A percentile compares a stretch with the other conserved stretches of the same genome.
Evolutionary conservation across 2,329 filamentous ascomycete species (phyloP).

Genomic region (Botrytis galanthina): DNA sequence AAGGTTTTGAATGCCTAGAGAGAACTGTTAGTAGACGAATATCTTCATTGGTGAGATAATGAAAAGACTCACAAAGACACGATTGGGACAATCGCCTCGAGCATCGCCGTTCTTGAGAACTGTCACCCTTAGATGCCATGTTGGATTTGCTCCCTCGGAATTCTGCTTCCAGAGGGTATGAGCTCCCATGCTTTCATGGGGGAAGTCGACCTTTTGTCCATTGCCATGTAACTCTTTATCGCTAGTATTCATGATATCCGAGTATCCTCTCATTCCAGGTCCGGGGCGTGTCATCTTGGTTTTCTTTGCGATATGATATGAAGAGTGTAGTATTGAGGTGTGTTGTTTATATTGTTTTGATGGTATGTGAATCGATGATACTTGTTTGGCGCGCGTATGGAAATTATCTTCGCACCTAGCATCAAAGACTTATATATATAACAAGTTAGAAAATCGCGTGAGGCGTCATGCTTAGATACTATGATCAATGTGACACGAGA

Average conservation of each 20-base stretch:
- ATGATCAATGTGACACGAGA: not conserved
- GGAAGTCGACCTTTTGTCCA: slow-evolving; percentile 26
- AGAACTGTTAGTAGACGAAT: not conserved
- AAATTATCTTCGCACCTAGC: not conserved
- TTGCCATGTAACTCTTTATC: slow-evolving; percentile 22
- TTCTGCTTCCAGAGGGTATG: slow-evolving; percentile 30
- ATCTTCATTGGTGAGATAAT: not conserved
- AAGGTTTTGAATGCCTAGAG: slow-evolving; percentile 31
- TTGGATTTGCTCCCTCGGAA: slow-evolving; percentile 19
- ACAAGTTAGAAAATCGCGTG: not conserved
- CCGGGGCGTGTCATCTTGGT: not conserved
- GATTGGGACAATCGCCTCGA: slow-evolving; percentile 28
- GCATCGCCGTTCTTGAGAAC: slow-evolving; percentile 32
- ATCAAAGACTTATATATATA: not conserved
- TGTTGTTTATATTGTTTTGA: not conserved
- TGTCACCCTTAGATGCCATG: slow-evolving; percentile 31
- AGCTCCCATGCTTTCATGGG: slow-evolving; percentile 21
- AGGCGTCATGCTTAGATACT: not conserved
- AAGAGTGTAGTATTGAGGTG: no score
- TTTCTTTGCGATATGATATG: not conserved
- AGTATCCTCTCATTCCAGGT: slow-evolving; percentile 17
- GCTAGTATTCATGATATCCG: slow-evolving; percentile 15
- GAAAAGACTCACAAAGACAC: slow-evolving; percentile 29
- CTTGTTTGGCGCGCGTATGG: not conserved
- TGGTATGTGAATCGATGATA: not conserved